These are phyloP conservation scores for Aureobasidium musti DNA, from an alignment of 2,329 filamentous ascomycete genomes.

Conservation along the genomic window DNA sequence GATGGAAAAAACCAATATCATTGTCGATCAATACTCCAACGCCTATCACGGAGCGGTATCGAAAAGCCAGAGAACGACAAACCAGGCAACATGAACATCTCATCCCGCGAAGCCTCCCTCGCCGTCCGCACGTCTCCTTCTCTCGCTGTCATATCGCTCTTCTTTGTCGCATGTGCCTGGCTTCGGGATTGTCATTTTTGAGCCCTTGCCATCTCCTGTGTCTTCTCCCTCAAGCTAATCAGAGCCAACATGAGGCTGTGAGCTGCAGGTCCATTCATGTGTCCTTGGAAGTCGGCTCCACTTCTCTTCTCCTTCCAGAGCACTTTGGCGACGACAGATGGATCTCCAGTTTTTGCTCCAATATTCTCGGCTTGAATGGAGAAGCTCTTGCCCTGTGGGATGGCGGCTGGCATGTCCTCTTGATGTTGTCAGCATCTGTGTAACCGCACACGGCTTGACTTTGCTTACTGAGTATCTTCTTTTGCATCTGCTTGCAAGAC, in stretches of 20 bases:
- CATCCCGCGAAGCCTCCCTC: not conserved
- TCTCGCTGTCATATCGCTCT: no score
- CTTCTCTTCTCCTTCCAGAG: slow-evolving; percentile 22
- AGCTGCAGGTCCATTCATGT: slow-evolving; percentile 2
- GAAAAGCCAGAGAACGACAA: slow-evolving; percentile 9
- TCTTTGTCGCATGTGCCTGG: not conserved
- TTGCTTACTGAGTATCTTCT: slow-evolving; percentile 21
- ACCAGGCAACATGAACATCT: slow-evolving; percentile 24
- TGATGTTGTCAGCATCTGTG: not conserved
- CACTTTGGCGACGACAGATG: slow-evolving; percentile 11
- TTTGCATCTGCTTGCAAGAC: slow-evolving; percentile 17
- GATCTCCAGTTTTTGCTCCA: not conserved
- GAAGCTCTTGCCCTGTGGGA: slow-evolving; percentile 18
- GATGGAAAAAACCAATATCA: not conserved
- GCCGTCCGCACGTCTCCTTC: not conserved
- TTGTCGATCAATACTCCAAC: slow-evolving; percentile 6
- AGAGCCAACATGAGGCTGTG: slow-evolving; percentile 10
- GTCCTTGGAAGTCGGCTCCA: slow-evolving; percentile 1
- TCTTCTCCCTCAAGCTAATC: slow-evolving; percentile 6
- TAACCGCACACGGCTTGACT: not conserved
- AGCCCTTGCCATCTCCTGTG: slow-evolving; percentile 21
- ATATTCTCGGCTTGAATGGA: slow-evolving; percentile 5
- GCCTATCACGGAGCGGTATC: slow-evolving; percentile 1
- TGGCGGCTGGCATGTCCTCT: slow-evolving; percentile 24
- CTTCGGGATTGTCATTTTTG: slow-evolving; percentile 12